A percentile compares a stretch with the other conserved stretches of the same genome.
Evolutionary conservation across 2,329 filamentous ascomycete genomes (phyloP).

Genomic region (Diplocarpon rosae): DNA sequence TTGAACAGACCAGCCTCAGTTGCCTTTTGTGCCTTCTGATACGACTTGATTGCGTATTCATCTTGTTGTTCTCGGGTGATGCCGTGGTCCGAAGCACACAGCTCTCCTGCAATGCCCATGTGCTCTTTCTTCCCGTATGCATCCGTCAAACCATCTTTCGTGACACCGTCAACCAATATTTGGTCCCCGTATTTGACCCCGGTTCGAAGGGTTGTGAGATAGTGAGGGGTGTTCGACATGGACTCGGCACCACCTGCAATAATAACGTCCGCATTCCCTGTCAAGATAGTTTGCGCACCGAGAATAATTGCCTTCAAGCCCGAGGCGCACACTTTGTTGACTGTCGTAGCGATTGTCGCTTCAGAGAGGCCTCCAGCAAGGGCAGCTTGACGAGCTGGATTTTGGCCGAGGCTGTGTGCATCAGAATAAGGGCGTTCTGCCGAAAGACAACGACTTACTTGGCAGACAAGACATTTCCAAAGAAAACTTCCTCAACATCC

Average conservation of each 20-base stretch:
- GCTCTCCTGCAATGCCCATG: constrained; percentile 89
- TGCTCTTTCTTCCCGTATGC: constrained; percentile 87
- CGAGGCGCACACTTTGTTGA: constrained; percentile 99
- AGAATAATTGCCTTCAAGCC: constrained; percentile 89
- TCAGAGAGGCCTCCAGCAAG: constrained; percentile 77
- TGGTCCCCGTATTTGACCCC: constrained; percentile 94
- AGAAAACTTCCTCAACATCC: constrained; percentile 92
- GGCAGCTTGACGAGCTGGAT: constrained; percentile 89
- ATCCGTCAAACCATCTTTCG: constrained; percentile 91
- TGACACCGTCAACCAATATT: constrained; percentile 76
- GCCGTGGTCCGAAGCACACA: constrained; percentile 75
- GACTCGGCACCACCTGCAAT: constrained; percentile 93
- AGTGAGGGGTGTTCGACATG: constrained; percentile 97
- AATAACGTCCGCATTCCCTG: constrained; percentile 83
- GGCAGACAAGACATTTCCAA: constrained; percentile 94
- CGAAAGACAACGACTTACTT: constrained; percentile 49
- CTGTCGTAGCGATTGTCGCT: constrained; percentile 72
- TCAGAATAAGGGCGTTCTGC: constrained; percentile 8
- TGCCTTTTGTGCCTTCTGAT: constrained; percentile 85
- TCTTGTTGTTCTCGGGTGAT: constrained; percentile 82
- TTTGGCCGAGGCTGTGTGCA: constrained; percentile 69
- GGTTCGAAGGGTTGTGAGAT: constrained; percentile 74
- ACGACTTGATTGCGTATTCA: constrained; percentile 88
- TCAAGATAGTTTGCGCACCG: constrained; percentile 94
- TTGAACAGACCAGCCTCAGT: constrained; percentile 72